Evolutionary conservation across 2,329 filamentous ascomycete species (phyloP), one percentile per base, ranked within the genome.

Genomic region (Trichocomaceae sp.): DNA sequence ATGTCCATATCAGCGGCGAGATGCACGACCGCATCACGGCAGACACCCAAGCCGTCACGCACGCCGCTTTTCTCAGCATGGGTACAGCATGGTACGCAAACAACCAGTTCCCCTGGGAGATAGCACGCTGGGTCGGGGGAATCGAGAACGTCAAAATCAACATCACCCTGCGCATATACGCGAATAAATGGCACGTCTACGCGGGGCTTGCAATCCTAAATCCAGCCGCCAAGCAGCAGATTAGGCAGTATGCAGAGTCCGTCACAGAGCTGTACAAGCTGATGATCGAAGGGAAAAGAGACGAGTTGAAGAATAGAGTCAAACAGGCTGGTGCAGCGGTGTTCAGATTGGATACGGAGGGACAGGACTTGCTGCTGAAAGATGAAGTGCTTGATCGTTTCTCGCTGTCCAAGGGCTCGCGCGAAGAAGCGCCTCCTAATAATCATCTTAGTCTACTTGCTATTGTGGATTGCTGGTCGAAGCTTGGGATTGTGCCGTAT

Each of bases 101-200:
- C 70, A 83, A 86, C 56, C 90, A 99, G 69, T 99, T 97, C 65
- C 93, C 95, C 0, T 99, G 93, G 93, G 92, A 97, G 65, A 84
- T 92, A 47, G 84, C 85, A n/a, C 90, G 93, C 59, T 99, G 97
- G 72, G 84, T 96, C 3, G 93, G 93, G 56, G 95, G 93, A 51
- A 95, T 99, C 65, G 93, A 99, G 73, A 99, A 99, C 71, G 92
- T 97, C 64, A 99, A 99, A 76, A 96, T 97, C 77, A 99, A 99
- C 75, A 85, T 97, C 62, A 97, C 90, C 62, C 78, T 99, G 61
- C 90, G 93, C 63, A 97, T 99, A 75, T 99, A 97, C 76, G 86
- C 87, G 57, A 95, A 96, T 72, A 99, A 97, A 73, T 99, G 95
- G 95, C 95, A 99, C 76, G 93, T 99, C 56, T 99, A 99, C 71